Base-by-base conservation (phyloP, 495 filamentous ascomycete species). In the Hyphodiscus hymeniophilus region DNA sequence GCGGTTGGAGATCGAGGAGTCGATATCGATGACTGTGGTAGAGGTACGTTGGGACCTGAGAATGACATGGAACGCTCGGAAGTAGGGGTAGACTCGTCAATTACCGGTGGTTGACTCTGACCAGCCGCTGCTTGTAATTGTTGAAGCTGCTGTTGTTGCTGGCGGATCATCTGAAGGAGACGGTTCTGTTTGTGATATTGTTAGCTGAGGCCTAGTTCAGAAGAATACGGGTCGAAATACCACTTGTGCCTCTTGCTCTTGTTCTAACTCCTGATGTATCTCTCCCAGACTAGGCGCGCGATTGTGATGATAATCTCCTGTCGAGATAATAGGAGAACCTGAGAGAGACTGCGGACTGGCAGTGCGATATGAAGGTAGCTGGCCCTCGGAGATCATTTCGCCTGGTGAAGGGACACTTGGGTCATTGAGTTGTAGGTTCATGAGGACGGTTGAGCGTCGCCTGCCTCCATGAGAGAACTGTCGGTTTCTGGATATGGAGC, bases 201-300 rank as follows among this genome's bases (percentile, higher is more conserved):
- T n/a, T 4, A 15, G n/a, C 10, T 13, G 40, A 20, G 15, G 40
- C 21, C n/a, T n/a, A 28, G 10, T 28, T 28, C 26, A 28, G 10
- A 28, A 5, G 4, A 28, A 28, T 5, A 28, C 23, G 24, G 41
- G 12, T 3, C 13, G 13, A 68, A 73, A 36, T 67, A 87, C 84
- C 63, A 98, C 92, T 67, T 95, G 91, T 10, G 81, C 88, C 65
- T 98, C 92, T 63, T 95, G 90, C 61, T 98, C 92, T 41, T 84
- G 85, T 65, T 98, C 92, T 6, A 96, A 71, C 60, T 95, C 87
- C 57, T 98, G 91, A 60, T 96, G 90, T 31, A 98, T 72, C 65
- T 96, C 91, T n/a, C 91, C 91, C 36, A 96, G 65, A 47, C 87
- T 94, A 1, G 89, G 89, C 7, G 85, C 68, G 8, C 75, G 70